These are phyloP conservation scores for Trichoderma asperellum DNA, from an alignment of 2,329 filamentous ascomycete species.

Conservation along the genomic window DNA sequence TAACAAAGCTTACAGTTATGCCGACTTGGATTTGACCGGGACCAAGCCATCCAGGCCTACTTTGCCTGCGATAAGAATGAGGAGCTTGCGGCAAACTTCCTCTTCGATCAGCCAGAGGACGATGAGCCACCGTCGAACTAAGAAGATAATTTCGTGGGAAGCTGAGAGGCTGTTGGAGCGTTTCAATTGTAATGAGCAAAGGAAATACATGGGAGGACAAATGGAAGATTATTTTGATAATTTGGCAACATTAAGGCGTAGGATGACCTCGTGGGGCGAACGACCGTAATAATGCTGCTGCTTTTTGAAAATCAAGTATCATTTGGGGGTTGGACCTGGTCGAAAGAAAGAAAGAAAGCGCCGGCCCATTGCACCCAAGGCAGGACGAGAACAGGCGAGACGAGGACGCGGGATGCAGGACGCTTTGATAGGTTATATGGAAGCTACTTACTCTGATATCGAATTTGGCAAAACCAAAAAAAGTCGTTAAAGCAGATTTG, in stretches of 20 bases:
- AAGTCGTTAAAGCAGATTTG: slow-evolving; percentile 6
- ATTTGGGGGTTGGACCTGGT: background rate
- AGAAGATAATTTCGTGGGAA: slow-evolving; percentile 26
- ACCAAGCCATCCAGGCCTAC: slow-evolving; percentile 95
- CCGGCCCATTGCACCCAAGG: slow-evolving; percentile 1
- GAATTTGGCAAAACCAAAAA: slow-evolving; percentile 23
- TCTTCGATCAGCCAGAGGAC: slow-evolving; percentile 96
- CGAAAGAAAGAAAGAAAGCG: slow-evolving; percentile 4
- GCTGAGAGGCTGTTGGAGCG: slow-evolving; percentile 31
- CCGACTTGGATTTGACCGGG: slow-evolving; percentile 88
- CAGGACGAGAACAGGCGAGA: background rate
- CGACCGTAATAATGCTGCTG: slow-evolving; percentile 11
- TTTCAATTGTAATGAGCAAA: slow-evolving; percentile 36
- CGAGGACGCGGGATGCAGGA: background rate
- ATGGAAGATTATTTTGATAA: slow-evolving; percentile 16
- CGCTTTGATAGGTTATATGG: slow-evolving; percentile 14
- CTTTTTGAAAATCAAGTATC: slow-evolving; percentile 17
- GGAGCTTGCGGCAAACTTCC: slow-evolving; percentile 94
- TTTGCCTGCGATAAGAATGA: slow-evolving; percentile 99
- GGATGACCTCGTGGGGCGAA: slow-evolving; percentile 12
- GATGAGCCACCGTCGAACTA: slow-evolving; percentile 61
- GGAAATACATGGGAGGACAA: slow-evolving; percentile 18
- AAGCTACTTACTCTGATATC: slow-evolving; percentile 15
- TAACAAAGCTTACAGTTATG: slow-evolving; percentile 65
- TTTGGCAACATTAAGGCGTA: slow-evolving; percentile 19